These are phyloP conservation scores for Aspergillus diversus DNA, from an alignment of 495 filamentous ascomycete genomes.

Conservation along the genomic window DNA sequence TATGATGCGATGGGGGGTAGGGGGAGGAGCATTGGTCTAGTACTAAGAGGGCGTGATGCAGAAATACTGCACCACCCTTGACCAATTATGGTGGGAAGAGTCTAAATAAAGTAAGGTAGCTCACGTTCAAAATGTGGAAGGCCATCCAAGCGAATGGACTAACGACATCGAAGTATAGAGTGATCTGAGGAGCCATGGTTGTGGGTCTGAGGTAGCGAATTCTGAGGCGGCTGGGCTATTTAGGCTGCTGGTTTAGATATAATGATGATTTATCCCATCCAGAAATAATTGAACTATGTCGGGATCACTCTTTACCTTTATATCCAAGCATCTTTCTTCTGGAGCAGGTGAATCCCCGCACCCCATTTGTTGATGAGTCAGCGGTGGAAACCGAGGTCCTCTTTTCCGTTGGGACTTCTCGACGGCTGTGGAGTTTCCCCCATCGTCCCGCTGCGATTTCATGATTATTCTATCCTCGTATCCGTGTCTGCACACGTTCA, in stretches of 20 bases:
- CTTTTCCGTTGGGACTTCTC: background rate
- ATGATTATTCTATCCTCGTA: conserved; percentile 5
- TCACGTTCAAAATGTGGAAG: conserved; percentile 63
- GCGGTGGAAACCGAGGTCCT: background rate
- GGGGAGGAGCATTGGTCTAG: too few species aligned
- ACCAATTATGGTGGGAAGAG: too few species aligned
- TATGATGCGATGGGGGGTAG: background rate
- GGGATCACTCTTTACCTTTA: background rate
- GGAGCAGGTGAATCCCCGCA: background rate
- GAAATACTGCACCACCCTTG: too few species aligned
- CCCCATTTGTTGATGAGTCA: background rate
- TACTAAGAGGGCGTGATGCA: too few species aligned
- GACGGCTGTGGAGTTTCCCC: background rate
- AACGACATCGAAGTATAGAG: conserved; percentile 69
- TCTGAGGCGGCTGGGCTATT: background rate
- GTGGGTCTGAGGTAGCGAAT: background rate
- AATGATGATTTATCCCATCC: background rate
- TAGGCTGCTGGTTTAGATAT: background rate
- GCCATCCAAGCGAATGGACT: conserved; percentile 73
- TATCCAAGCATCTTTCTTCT: background rate
- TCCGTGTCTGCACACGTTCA: background rate
- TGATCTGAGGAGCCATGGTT: conserved; percentile 60
- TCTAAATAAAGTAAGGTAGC: conserved; percentile 21
- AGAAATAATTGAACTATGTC: background rate
- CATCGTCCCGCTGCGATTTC: background rate